Evolutionary conservation across 257 asterid genomes (phyloP).

Genomic region (Coffea eugenioides): DNA sequence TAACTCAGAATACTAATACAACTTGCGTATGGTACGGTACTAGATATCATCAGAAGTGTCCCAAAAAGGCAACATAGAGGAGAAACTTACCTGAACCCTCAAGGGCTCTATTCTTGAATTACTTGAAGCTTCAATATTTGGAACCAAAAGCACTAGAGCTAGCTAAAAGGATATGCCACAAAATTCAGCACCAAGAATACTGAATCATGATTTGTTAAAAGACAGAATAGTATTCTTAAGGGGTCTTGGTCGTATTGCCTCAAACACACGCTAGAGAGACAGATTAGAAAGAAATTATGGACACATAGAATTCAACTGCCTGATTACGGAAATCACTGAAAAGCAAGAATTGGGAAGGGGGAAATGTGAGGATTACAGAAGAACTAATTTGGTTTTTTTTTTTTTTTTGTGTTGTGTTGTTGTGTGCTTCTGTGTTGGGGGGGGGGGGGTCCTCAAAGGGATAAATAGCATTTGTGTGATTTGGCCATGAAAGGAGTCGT

Average conservation of each 20-base stretch:
- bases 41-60: neutral
- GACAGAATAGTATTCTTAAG: conserved; percentile 1
- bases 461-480: conserved; percentile 21
- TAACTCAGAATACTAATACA: neutral
- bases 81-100: neutral
- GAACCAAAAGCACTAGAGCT: conserved; percentile 1
- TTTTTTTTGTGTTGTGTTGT: too few species aligned
- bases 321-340: conserved; percentile 3
- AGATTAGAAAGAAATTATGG: conserved; percentile 11
- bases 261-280: conserved; percentile 38
- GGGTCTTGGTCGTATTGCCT: conserved; percentile 29
- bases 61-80: neutral
- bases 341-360: neutral
- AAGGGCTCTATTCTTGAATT: neutral
- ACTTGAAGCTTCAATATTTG: conserved; percentile 7
- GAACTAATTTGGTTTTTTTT: neutral
- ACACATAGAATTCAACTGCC: conserved; percentile 5
- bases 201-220: conserved; percentile 15
- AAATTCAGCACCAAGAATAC: conserved; percentile 22
- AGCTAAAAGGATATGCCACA: neutral
- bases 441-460: neutral
- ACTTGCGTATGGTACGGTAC: neutral
- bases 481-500: neutral
- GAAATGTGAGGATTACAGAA: neutral
- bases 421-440: too few species aligned